phyloP scores from a whole-genome alignment of 768 basidiomycete species.

The Boletus vermiculosoides region DNA sequence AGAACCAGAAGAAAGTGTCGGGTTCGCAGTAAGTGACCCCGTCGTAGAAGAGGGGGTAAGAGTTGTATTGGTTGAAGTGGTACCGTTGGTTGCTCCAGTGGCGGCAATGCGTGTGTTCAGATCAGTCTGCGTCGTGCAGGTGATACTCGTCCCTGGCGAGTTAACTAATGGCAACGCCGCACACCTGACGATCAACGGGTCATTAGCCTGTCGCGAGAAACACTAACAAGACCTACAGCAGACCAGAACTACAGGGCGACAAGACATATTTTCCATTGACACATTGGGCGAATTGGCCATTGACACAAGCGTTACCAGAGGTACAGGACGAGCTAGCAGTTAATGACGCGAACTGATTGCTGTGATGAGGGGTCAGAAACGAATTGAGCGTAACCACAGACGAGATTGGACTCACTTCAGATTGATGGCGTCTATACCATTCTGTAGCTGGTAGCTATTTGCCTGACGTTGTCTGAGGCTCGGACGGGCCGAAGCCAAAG shows the following conservation, averaged over 20 bases:
- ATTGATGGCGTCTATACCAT: conserved; percentile 43
- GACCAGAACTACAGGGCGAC: conserved; percentile 20
- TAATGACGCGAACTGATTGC: conserved; percentile 22
- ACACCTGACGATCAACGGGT: conserved; percentile 11
- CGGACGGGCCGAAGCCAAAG: conserved; percentile 36
- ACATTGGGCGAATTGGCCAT: conserved; percentile 54
- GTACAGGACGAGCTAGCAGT: conserved; percentile 35
- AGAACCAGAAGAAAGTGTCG: conserved; percentile 4
- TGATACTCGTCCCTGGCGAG: conserved; percentile 47
- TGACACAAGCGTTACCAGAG: conserved; percentile 48
- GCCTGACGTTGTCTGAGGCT: conserved; percentile 31
- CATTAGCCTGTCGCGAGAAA: neutral
- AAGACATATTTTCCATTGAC: conserved; percentile 42
- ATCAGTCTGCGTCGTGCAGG: conserved; percentile 52
- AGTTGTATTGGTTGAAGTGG: conserved; percentile 19
- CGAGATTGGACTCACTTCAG: conserved; percentile 36
- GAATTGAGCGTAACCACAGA: neutral
- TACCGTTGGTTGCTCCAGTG: conserved; percentile 23
- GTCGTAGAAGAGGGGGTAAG: conserved; percentile 16
- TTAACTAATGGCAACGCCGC: conserved; percentile 51
- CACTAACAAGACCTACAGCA: conserved; percentile 9
- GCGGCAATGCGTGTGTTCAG: conserved; percentile 47
- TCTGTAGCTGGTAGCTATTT: conserved; percentile 32
- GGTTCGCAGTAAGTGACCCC: no score
- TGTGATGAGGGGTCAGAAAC: conserved; percentile 10